Evolutionary conservation across 179 eudicot genomes (phyloP), one percentile per base, ranked within the genome.

Genomic region (Nepenthes alata): DNA sequence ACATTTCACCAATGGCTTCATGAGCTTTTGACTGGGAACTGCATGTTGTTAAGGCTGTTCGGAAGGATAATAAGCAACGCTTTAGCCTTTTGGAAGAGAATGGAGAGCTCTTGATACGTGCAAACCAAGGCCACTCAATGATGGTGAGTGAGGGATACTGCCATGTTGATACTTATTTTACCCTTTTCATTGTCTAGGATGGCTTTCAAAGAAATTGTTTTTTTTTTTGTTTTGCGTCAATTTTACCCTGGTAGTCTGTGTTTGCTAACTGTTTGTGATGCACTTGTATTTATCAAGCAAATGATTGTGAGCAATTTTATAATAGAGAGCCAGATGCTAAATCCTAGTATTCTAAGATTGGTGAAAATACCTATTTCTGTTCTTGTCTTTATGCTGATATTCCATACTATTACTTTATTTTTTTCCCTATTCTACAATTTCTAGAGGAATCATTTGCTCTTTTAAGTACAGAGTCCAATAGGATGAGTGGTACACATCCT

Each of bases 61-160:
- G 86, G 60, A 75, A 49, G 75, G 98, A 93, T 72, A 93, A 89
- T 76, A 93, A 93, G 81, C 97, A 93, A 72, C 79, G 98, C 66
- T 78, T 89, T 79, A 71, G 87, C 75, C 79, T 93, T 56, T 60
- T 89, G 80, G 96, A 89, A 80, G 95, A 86, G 62, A 69, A 87
- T 62, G 95, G 88, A 47, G 90, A 93, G 79, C 81, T 93, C 70
- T 73, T 76, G 61, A 85, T 93, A 69, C 89, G 98, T 62, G 98
- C 98, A 62, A 93, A 93, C 77, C 98, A 93, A 80, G 98, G 98
- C 55, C 98, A 93, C 78, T 67, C 94, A 54, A 53, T 87, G 38
- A n/a, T 47, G 85, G 97, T 89, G 80, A 68, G 25, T 89, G 80
- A 63, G 14, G 2, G 41, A 10, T 15, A 11, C 58, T 51, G 54